phyloP scores from a whole-genome alignment of 2,329 filamentous ascomycete genomes.

The Metarhizium humberi region DNA sequence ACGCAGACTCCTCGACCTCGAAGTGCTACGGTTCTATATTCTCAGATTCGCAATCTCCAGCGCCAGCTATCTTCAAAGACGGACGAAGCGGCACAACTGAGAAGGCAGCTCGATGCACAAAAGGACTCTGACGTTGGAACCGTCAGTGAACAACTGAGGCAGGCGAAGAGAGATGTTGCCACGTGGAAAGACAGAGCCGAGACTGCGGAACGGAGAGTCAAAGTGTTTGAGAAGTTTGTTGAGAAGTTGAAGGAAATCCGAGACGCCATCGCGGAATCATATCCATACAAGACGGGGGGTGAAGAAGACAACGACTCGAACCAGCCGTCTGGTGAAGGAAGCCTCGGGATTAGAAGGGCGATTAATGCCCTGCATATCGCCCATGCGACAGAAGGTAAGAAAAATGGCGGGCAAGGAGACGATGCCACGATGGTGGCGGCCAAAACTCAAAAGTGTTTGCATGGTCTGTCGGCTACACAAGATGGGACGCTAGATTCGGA shows the following conservation, averaged over 20 bases:
- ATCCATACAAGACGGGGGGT: not conserved
- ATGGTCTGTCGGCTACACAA: not conserved
- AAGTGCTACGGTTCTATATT: slow-evolving; percentile 30
- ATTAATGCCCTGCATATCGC: not conserved
- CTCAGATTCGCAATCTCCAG: slow-evolving; percentile 40
- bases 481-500: slow-evolving; percentile 3
- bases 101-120: slow-evolving; percentile 34
- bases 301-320: not conserved
- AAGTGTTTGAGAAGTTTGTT: slow-evolving; percentile 36
- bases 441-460: not conserved
- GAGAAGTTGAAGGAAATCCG: slow-evolving; percentile 22
- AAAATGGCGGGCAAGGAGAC: not conserved
- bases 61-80: slow-evolving; percentile 33
- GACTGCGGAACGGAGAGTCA: slow-evolving; percentile 43
- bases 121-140: slow-evolving; percentile 33
- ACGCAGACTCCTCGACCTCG: slow-evolving; percentile 9
- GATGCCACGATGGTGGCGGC: not conserved
- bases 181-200: slow-evolving; percentile 48
- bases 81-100: slow-evolving; percentile 36
- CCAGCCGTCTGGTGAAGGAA: not conserved
- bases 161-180: slow-evolving; percentile 19
- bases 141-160: slow-evolving; percentile 38
- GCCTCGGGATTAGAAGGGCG: not conserved
- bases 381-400: not conserved
- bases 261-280: slow-evolving; percentile 7